A percentile compares a stretch with the other conserved stretches of the same genome.
These are phyloP conservation scores for Cryptococcus sp. DNA, from an alignment of 1,284 basidiomycete species.

Conservation along the genomic window DNA sequence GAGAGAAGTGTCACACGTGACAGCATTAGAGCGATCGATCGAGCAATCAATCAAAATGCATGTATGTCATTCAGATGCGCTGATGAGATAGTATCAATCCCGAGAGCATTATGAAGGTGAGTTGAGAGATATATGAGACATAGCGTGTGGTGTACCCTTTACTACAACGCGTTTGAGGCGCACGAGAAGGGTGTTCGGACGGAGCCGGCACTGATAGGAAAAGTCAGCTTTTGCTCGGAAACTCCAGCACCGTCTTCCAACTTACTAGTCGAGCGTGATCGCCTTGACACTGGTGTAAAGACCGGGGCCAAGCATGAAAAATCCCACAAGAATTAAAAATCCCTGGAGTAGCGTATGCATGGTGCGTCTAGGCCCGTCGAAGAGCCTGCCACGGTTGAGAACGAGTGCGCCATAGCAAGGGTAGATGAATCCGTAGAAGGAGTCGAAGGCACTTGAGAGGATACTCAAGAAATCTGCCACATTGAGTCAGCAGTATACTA, in stretches of 20 bases:
- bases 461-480: slow-evolving; percentile 56
- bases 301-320: slow-evolving; percentile 57
- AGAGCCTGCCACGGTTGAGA: slow-evolving; percentile 50
- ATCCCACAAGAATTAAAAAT: slow-evolving; percentile 50
- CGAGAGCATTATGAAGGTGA: too few species aligned
- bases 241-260: not conserved
- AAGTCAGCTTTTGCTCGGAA: not conserved
- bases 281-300: slow-evolving; percentile 56
- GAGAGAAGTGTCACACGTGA: too few species aligned
- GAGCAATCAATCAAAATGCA: too few species aligned
- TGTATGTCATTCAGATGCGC: too few species aligned
- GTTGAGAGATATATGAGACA: too few species aligned
- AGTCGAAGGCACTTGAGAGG: slow-evolving; percentile 45
- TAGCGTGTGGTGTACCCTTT: too few species aligned
- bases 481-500: slow-evolving; percentile 43
- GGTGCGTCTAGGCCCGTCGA: slow-evolving; percentile 30
- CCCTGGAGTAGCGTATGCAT: slow-evolving; percentile 46
- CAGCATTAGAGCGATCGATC: too few species aligned
- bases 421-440: slow-evolving; percentile 53
- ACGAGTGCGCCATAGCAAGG: slow-evolving; percentile 56
- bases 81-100: too few species aligned
- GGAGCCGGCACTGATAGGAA: slow-evolving; percentile 10
- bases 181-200: slow-evolving; percentile 19
- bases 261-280: slow-evolving; percentile 52
- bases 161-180: slow-evolving; percentile 17